Percentiles rank a stretch among this genome's conserved stretches.
phyloP scores from a whole-genome alignment of 257 asterid species.

The Thymus quinquecostatus region DNA sequence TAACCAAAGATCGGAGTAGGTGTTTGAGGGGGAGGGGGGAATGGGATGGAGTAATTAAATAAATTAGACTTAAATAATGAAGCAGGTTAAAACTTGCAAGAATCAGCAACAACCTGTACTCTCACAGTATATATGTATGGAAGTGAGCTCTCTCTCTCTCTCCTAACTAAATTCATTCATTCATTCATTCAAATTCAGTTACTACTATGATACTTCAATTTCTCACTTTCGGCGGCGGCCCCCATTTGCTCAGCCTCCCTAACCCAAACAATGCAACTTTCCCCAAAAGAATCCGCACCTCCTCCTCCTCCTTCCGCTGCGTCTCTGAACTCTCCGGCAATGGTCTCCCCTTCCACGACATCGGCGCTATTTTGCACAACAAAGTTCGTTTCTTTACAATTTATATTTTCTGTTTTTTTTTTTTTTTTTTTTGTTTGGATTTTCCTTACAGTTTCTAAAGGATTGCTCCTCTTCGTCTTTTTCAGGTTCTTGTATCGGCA shows the following conservation, averaged over 20 bases:
- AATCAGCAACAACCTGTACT: background rate
- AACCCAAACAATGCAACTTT: constrained; percentile 4
- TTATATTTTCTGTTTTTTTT: background rate
- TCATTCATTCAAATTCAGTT: background rate
- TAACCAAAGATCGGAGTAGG: too few species aligned
- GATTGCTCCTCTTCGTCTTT: background rate
- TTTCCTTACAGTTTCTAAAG: background rate
- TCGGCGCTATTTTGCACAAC: constrained; percentile 52
- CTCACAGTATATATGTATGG: background rate
- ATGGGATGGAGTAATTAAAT: too few species aligned
- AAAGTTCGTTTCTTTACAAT: constrained; percentile 37
- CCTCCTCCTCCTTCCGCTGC: constrained; percentile 36
- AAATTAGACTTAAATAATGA: too few species aligned
- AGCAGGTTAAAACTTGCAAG: background rate
- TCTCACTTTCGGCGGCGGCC: constrained; percentile 30
- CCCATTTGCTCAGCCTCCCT: constrained; percentile 20
- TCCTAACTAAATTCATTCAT: constrained; percentile 15
- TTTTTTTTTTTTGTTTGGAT: background rate
- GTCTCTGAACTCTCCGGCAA: constrained; percentile 38
- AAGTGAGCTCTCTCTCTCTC: background rate
- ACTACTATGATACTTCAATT: constrained; percentile 42
- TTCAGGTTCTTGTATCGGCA: constrained; percentile 81
- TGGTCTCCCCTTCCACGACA: constrained; percentile 29
- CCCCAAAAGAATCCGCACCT: constrained; percentile 11
- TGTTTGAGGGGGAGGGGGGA: too few species aligned